A percentile compares a stretch with the other conserved stretches of the same genome.
Conservation (phyloP, 257 asterid species). For the Nyctanthes arbortristis region DNA sequence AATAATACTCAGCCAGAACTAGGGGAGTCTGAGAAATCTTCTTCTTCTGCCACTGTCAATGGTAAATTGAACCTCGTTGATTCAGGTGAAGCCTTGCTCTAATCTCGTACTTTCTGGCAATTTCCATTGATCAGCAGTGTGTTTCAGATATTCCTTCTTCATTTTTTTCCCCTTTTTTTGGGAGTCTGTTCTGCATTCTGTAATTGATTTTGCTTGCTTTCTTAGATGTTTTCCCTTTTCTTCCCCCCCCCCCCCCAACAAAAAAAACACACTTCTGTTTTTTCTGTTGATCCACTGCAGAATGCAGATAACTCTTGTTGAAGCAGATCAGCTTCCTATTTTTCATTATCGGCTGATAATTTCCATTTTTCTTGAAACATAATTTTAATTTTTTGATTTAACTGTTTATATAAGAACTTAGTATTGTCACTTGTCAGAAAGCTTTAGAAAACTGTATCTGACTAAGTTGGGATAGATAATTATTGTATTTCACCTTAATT, state of each 20-base stretch:
- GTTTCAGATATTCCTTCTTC: slow-evolving; percentile 5
- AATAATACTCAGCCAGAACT: slow-evolving; percentile 23
- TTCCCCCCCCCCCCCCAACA: too few species aligned
- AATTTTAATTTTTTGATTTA: slow-evolving; percentile 10
- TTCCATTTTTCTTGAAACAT: neutral
- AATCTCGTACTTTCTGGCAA: neutral
- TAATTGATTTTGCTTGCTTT: neutral
- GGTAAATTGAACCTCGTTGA: slow-evolving; percentile 34
- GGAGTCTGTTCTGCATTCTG: neutral
- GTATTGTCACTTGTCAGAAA: too few species aligned
- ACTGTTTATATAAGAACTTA: neutral
- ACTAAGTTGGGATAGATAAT: neutral
- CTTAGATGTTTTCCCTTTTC: neutral
- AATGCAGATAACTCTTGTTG: slow-evolving; percentile 5
- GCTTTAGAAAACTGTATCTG: slow-evolving; percentile 1
- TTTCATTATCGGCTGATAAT: neutral
- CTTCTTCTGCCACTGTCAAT: slow-evolving; percentile 29
- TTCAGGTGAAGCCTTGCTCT: slow-evolving; percentile 41
- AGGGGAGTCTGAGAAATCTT: slow-evolving; percentile 32
- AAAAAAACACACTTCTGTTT: neutral
- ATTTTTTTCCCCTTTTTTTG: neutral
- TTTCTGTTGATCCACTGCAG: slow-evolving; percentile 7
- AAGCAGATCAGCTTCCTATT: neutral
- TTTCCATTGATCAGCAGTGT: neutral
- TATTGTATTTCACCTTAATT: slow-evolving; percentile 8